Evolutionary conservation across 306 rosid genomes (phyloP).

Genomic region (Dryas octopetala): DNA sequence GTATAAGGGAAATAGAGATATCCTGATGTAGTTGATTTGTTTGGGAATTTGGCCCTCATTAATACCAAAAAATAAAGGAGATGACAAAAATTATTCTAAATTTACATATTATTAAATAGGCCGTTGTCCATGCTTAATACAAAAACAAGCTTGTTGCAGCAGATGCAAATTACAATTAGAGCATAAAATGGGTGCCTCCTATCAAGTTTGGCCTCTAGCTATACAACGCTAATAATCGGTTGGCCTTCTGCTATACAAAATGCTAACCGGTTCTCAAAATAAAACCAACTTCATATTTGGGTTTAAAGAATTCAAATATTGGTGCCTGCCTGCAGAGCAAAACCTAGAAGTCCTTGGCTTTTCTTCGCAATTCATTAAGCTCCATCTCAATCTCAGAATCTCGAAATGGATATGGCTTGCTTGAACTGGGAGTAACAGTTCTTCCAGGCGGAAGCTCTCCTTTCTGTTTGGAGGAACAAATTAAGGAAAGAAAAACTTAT

Average conservation of each 20-base stretch:
- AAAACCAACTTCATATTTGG: conserved; percentile 20
- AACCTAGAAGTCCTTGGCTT: conserved; percentile 57
- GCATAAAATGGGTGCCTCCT: not conserved
- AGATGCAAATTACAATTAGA: not conserved
- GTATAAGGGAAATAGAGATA: too few relatives aligned
- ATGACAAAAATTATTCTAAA: conserved; percentile 2
- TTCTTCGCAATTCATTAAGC: conserved; percentile 77
- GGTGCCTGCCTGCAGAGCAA: not conserved
- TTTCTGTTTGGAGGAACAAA: conserved; percentile 49
- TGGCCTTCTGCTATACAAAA: conserved; percentile 33
- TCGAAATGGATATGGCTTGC: conserved; percentile 57
- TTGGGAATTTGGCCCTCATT: too few relatives aligned
- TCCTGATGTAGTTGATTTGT: too few relatives aligned
- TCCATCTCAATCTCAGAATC: conserved; percentile 83
- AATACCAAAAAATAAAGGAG: not conserved
- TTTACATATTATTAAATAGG: not conserved
- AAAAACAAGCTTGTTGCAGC: conserved; percentile 8
- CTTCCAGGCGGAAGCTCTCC: conserved; percentile 97
- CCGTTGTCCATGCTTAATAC: conserved; percentile 17
- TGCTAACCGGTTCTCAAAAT: conserved; percentile 15
- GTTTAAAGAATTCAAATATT: conserved; percentile 15
- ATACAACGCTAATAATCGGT: conserved; percentile 37
- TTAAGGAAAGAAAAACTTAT: not conserved
- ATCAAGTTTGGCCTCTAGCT: conserved; percentile 31
- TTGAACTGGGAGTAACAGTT: conserved; percentile 38